Conservation (phyloP, 2,329 filamentous ascomycete species). For the Daldinia sp. region DNA sequence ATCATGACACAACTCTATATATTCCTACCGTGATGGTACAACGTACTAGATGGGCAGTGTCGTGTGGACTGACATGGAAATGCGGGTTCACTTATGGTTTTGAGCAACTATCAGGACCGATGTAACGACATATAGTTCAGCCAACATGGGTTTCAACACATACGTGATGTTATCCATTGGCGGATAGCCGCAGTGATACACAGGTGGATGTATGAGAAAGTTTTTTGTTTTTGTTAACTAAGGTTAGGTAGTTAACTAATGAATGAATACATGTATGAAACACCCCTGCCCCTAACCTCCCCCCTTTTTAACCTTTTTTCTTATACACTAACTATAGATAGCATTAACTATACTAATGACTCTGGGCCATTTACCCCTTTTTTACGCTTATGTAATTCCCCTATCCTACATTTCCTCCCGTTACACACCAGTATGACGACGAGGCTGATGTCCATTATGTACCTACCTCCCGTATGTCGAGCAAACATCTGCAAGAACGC, state of each 20-base stretch:
- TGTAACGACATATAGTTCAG: background rate
- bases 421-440: background rate
- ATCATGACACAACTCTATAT: too few species aligned
- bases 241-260: too few species aligned
- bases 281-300: too few species aligned
- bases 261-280: too few species aligned
- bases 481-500: background rate
- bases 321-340: too few species aligned
- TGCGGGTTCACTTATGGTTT: too few species aligned
- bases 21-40: too few species aligned
- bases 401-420: background rate
- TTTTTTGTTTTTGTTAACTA: too few species aligned
- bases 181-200: background rate
- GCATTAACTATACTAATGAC: background rate
- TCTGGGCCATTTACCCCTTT: background rate
- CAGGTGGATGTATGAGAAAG: background rate
- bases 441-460: too few species aligned
- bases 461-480: background rate
- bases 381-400: background rate
- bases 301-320: too few species aligned
- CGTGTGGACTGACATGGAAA: too few species aligned
- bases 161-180: background rate
- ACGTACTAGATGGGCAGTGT: too few species aligned
- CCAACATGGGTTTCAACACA: background rate
- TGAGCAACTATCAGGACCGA: background rate